Percentiles rank a stretch among this genome's conserved stretches.
Conservation (phyloP, 257 asterid genomes). For the Solanum acaule region DNA sequence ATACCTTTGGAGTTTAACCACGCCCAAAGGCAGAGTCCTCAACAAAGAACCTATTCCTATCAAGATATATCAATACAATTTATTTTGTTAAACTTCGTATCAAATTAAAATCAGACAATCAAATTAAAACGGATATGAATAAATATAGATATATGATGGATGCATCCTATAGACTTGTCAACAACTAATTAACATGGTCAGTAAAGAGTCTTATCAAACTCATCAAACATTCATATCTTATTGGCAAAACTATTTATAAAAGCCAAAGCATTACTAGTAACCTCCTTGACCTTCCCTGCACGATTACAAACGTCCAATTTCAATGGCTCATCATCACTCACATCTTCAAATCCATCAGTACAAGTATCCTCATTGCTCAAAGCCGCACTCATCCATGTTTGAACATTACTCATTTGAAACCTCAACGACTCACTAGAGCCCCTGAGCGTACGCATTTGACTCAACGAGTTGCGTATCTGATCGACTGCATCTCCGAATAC, state of each 20-base stretch:
- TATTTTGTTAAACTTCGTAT: neutral
- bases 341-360: constrained; percentile 63
- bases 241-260: constrained; percentile 52
- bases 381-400: constrained; percentile 99
- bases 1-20: neutral
- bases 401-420: constrained; percentile 75
- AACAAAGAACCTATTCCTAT: neutral
- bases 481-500: constrained; percentile 58
- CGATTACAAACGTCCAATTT: constrained; percentile 45
- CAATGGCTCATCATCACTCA: constrained; percentile 26
- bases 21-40: neutral
- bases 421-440: constrained; percentile 44
- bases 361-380: constrained; percentile 87
- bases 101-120: neutral
- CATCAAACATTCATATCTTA: constrained; percentile 11
- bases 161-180: neutral
- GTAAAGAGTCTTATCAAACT: neutral
- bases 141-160: neutral
- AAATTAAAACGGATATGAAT: neutral
- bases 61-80: neutral
- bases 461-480: constrained; percentile 56
- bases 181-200: neutral
- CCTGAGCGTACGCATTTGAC: constrained; percentile 52
- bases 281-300: constrained; percentile 33
- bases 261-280: constrained; percentile 82